These are phyloP conservation scores for Coleophoma cylindrospora DNA, from an alignment of 2,329 filamentous ascomycete genomes.

Conservation along the genomic window DNA sequence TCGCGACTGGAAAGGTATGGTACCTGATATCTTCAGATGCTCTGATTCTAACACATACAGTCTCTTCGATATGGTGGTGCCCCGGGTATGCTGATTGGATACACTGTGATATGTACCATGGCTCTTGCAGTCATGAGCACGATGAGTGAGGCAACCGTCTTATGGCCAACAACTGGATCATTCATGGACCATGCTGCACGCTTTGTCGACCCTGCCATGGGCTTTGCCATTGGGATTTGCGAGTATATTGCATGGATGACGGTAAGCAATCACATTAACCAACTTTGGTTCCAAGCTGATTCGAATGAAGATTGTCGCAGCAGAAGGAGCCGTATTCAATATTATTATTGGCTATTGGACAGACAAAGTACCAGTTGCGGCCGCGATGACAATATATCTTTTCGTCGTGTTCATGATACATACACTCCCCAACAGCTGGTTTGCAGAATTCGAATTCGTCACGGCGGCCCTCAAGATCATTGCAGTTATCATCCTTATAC, in stretches of 20 bases:
- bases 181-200: not conserved
- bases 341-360: not conserved
- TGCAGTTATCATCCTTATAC: not conserved
- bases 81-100: not conserved
- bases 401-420: not conserved
- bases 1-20: not conserved
- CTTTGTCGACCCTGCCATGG: not conserved
- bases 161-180: not conserved
- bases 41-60: not conserved
- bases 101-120: not conserved
- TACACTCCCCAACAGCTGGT: not conserved
- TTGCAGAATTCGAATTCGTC: not conserved
- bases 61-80: not conserved
- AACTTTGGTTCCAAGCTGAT: too few species aligned
- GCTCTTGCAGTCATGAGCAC: not conserved
- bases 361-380: not conserved
- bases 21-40: not conserved
- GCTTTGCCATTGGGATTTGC: not conserved
- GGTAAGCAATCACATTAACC: not conserved
- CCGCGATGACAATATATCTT: not conserved
- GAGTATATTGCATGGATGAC: constrained; percentile 1
- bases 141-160: not conserved
- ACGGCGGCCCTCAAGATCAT: not conserved
- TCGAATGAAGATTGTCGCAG: not conserved
- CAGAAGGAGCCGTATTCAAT: not conserved